Evolutionary conservation across 2,329 filamentous ascomycete species (phyloP).

Genomic region (Xylariaceae sp.): DNA sequence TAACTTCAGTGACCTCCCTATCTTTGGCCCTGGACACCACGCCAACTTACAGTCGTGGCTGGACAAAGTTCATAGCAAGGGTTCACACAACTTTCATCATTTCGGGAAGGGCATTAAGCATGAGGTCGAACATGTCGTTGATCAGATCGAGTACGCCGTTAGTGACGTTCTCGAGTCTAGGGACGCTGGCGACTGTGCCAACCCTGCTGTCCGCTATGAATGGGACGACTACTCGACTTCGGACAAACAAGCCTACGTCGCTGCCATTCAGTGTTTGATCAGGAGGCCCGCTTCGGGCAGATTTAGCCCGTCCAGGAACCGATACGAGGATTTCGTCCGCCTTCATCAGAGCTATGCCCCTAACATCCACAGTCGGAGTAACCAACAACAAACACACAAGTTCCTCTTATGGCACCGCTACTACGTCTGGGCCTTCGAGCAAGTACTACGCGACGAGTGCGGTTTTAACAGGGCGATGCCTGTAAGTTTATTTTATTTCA

Average conservation of each 20-base stretch:
- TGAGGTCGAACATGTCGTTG: conserved; percentile 7
- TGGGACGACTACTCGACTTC: conserved; percentile 43
- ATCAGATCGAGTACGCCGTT: not conserved
- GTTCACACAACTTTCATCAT: not conserved
- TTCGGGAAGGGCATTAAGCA: not conserved
- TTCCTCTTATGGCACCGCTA: conserved; percentile 46
- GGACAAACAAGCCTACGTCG: conserved; percentile 40
- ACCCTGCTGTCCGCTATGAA: conserved; percentile 41
- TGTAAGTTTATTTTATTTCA: conserved; percentile 13
- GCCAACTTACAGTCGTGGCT: conserved; percentile 17
- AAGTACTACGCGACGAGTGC: conserved; percentile 43
- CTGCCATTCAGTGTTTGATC: conserved; percentile 41
- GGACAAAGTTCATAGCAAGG: conserved; percentile 2
- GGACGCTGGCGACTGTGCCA: conserved; percentile 33
- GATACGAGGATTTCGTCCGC: conserved; percentile 44
- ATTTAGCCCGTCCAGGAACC: conserved; percentile 37
- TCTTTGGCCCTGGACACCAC: conserved; percentile 33
- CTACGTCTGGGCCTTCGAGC: conserved; percentile 42
- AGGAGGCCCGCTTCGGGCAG: conserved; percentile 38
- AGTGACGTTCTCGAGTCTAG: not conserved
- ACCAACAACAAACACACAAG: conserved; percentile 39
- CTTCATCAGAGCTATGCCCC: conserved; percentile 43
- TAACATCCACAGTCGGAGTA: conserved; percentile 44
- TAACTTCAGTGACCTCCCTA: conserved; percentile 37
- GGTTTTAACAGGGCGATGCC: conserved; percentile 42